Conservation (phyloP, 805 yeast species). For the Starmera quercuum region DNA sequence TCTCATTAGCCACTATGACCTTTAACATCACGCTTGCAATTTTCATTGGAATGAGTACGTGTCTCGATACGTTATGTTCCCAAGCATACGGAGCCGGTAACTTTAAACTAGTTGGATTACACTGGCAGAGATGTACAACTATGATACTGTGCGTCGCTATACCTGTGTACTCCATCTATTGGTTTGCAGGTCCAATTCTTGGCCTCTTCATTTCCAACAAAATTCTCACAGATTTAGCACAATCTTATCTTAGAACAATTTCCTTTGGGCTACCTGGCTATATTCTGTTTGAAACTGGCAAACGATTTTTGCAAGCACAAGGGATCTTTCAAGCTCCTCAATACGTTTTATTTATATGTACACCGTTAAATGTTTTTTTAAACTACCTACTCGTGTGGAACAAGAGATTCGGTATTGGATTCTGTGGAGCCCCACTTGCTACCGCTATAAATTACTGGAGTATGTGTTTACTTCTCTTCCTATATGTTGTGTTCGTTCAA, state of each 20-base stretch:
- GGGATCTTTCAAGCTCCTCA: slow-evolving; percentile 70
- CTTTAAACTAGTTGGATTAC: slow-evolving; percentile 60
- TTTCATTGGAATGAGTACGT: slow-evolving; percentile 77
- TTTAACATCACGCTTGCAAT: slow-evolving; percentile 74
- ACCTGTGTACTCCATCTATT: slow-evolving; percentile 49
- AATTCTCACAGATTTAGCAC: slow-evolving; percentile 44
- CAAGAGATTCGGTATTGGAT: slow-evolving; percentile 53
- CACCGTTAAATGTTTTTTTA: slow-evolving; percentile 53
- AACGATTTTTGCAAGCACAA: slow-evolving; percentile 66
- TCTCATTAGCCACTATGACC: slow-evolving; percentile 77
- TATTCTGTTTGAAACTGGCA: slow-evolving; percentile 61
- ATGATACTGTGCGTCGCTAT: slow-evolving; percentile 33
- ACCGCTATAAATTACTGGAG: slow-evolving; percentile 53
- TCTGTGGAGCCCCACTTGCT: slow-evolving; percentile 63
- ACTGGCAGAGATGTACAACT: slow-evolving; percentile 61
- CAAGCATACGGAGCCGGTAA: slow-evolving; percentile 82
- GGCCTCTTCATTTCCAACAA: slow-evolving; percentile 38
- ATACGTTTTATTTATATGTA: slow-evolving; percentile 43
- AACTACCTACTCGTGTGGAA: slow-evolving; percentile 59
- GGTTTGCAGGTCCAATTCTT: slow-evolving; percentile 39
- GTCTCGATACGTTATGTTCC: slow-evolving; percentile 75
- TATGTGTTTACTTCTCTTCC: slow-evolving; percentile 41
- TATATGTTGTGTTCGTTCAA: slow-evolving; percentile 40
- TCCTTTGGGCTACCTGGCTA: slow-evolving; percentile 60
- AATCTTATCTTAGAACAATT: slow-evolving; percentile 42